A percentile compares a stretch with the other conserved stretches of the same genome.
phyloP scores from a whole-genome alignment of 2,329 filamentous ascomycete genomes.

The Exophiala bonariae region DNA sequence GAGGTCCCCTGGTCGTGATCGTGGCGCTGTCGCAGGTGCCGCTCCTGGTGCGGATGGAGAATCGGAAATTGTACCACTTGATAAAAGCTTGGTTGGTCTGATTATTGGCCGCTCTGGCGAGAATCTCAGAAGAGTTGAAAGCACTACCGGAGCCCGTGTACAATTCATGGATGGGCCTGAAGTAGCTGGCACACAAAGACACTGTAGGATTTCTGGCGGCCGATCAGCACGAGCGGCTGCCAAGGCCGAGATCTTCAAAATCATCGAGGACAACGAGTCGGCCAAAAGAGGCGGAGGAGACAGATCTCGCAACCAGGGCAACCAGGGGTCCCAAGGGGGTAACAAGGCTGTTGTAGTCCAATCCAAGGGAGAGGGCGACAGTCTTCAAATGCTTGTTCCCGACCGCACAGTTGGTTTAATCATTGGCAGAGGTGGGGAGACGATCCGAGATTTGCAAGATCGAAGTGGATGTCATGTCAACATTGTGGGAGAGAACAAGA shows the following conservation, averaged over 20 bases:
- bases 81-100: slow-evolving; percentile 81
- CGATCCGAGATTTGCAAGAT: slow-evolving; percentile 88
- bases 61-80: slow-evolving; percentile 80
- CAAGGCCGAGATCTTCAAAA: slow-evolving; percentile 78
- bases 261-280: slow-evolving; percentile 82
- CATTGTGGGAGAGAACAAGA: slow-evolving; percentile 91
- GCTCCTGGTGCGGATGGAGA: slow-evolving; percentile 60
- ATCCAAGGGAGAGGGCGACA: slow-evolving; percentile 70
- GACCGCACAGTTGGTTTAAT: slow-evolving; percentile 91
- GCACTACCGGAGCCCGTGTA: slow-evolving; percentile 77
- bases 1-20: slow-evolving; percentile 54
- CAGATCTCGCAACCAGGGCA: slow-evolving; percentile 25
- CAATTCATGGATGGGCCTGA: slow-evolving; percentile 82
- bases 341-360: slow-evolving; percentile 30
- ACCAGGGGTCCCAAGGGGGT: slow-evolving; percentile 22
- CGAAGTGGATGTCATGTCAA: slow-evolving; percentile 93
- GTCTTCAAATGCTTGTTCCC: slow-evolving; percentile 90
- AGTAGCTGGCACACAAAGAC: slow-evolving; percentile 68
- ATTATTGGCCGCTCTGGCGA: slow-evolving; percentile 91
- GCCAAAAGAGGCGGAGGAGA: slow-evolving; percentile 36
- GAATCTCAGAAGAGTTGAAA: slow-evolving; percentile 81
- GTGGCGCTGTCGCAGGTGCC: slow-evolving; percentile 8
- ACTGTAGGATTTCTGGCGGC: slow-evolving; percentile 82
- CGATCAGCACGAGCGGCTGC: slow-evolving; percentile 72
- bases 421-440: slow-evolving; percentile 90